Evolutionary conservation across 495 filamentous ascomycete genomes (phyloP).

Genomic region (Penicillium odoratum): DNA sequence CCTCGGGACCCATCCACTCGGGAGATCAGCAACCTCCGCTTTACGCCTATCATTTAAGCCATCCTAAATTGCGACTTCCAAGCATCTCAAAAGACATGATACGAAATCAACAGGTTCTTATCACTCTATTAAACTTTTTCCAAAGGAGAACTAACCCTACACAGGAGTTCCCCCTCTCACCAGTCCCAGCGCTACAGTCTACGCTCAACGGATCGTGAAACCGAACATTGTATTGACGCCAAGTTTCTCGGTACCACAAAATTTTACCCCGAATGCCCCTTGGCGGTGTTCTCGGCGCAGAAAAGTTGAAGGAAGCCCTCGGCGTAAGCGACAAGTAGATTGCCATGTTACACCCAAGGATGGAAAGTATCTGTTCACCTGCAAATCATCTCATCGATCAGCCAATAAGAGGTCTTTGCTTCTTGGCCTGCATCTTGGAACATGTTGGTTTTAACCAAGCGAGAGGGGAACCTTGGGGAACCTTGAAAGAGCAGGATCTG

Average conservation of each 20-base stretch:
- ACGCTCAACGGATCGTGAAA: not conserved
- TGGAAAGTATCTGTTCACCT: not conserved
- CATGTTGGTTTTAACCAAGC: not conserved
- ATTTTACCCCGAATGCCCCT: constrained; percentile 23
- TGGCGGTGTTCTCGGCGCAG: constrained; percentile 10
- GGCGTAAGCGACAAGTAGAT: not conserved
- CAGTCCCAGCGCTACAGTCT: not conserved
- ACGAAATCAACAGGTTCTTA: not conserved
- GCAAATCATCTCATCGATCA: not conserved
- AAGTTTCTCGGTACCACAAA: constrained; percentile 19
- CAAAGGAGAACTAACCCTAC: too few species aligned
- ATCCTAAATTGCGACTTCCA: not conserved
- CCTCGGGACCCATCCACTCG: constrained; percentile 2
- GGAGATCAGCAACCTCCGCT: constrained; percentile 17
- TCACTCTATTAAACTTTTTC: not conserved
- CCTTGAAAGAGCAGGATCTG: too few species aligned
- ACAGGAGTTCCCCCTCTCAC: not conserved
- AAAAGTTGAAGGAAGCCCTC: not conserved
- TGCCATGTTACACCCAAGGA: not conserved
- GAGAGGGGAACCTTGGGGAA: not conserved
- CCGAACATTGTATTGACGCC: constrained; percentile 9
- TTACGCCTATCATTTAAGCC: not conserved
- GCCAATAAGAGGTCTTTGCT: not conserved
- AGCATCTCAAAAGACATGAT: not conserved
- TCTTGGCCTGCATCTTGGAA: not conserved